Evolutionary conservation across 768 basidiomycete genomes (phyloP), one percentile per base, ranked within the genome.

Genomic region (Russula griseocarnosa): DNA sequence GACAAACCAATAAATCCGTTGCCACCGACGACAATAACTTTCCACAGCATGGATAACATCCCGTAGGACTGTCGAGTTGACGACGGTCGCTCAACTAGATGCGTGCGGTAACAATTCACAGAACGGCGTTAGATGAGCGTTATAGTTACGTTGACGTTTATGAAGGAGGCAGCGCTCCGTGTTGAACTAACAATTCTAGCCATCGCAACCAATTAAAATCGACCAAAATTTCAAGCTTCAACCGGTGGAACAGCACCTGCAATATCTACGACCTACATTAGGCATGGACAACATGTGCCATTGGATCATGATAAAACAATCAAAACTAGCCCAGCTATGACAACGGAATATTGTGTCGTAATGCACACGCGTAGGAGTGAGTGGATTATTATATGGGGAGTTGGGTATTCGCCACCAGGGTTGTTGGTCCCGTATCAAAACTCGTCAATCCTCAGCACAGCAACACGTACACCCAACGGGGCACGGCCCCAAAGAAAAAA

Each of bases 21-120:
- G 51, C 97, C 97, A n/a, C 97, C 97, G 1, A 98, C 83, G 47
- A 99, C 93, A n/a, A 98, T 84, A 42, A 98, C 81, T 71, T 80
- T 88, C 59, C 79, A 82, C 58, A 79, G 61, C 26, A 79, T 63
- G 38, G 73, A n/a, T 60, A 50, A 46, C 62, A 68, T 67, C 13
- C 22, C 9, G 18, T 26, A 5, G 18, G 16, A 30, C 9, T 13
- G 55, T 36, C 36, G 2, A 30, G 28, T n/a, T 47, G 49, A 59
- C 38, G 26, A 59, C 49, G 28, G 22, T 52, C 32, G 10, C 11
- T 13, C 5, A 28, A 26, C 2, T 8, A 14, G 13, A 40, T 13
- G 38, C n/a, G 16, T 8, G 20, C 38, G 16, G 24, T 38, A 38
- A 55, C n/a, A 30, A 10, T 28, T 55, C 38, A 24, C n/a, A 22